These are phyloP conservation scores for Psilocybe azurescens DNA, from an alignment of 768 basidiomycete genomes.

Conservation along the genomic window DNA sequence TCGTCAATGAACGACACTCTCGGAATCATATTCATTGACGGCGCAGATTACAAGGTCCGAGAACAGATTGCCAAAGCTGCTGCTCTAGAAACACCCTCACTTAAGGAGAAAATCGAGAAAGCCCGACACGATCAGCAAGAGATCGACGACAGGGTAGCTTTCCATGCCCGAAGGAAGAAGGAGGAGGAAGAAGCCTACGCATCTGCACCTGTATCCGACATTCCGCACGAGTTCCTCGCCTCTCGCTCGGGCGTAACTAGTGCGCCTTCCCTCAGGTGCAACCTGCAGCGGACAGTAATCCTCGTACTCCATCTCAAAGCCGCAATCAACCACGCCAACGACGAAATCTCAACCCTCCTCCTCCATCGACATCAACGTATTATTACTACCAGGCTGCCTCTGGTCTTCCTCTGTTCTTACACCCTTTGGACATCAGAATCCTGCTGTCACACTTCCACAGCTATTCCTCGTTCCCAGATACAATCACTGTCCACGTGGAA, in stretches of 20 bases:
- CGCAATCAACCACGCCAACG: slow-evolving; percentile 63
- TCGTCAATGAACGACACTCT: slow-evolving; percentile 75
- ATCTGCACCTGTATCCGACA: slow-evolving; percentile 33
- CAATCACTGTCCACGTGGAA: slow-evolving; percentile 82
- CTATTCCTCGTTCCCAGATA: slow-evolving; percentile 86
- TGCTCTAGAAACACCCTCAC: slow-evolving; percentile 72
- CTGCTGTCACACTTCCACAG: slow-evolving; percentile 81
- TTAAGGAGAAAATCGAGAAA: slow-evolving; percentile 69
- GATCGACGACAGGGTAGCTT: slow-evolving; percentile 48
- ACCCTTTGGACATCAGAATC: slow-evolving; percentile 95
- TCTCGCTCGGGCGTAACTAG: slow-evolving; percentile 34
- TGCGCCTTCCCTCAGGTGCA: slow-evolving; percentile 17
- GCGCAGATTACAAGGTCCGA: slow-evolving; percentile 76
- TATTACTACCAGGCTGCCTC: slow-evolving; percentile 96
- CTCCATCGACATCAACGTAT: slow-evolving; percentile 88
- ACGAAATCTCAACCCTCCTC: slow-evolving; percentile 84
- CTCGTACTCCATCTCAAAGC: slow-evolving; percentile 26
- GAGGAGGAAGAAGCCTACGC: slow-evolving; percentile 28
- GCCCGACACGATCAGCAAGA: slow-evolving; percentile 61
- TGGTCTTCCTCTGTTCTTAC: slow-evolving; percentile 90
- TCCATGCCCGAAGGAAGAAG: slow-evolving; percentile 34
- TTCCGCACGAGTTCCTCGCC: slow-evolving; percentile 65
- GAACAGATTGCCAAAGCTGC: slow-evolving; percentile 80
- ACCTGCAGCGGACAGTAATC: slow-evolving; percentile 14
- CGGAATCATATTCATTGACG: slow-evolving; percentile 79